Base-by-base conservation (phyloP, 1,284 basidiomycete species). In the Gomphus sp. region DNA sequence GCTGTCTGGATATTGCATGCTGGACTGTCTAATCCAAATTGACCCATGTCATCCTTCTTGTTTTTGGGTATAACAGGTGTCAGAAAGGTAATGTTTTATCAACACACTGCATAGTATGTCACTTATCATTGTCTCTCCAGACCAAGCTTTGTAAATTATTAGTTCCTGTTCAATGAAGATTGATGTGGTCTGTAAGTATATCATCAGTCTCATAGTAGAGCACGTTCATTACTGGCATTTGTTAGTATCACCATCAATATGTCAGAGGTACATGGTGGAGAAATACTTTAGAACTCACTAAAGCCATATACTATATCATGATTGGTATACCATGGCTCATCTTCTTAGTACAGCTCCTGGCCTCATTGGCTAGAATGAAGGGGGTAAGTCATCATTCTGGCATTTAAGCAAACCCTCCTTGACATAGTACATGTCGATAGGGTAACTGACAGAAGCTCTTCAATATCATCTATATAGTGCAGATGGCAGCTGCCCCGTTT, bases 281-380 rank as follows among this genome's bases (percentile, higher is more conserved):
- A 12, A 33, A 5, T 22, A 36, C 52, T 39, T 37, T 58, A n/a
- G 8, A 25, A 16, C 52, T 53, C 54, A 28, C 18, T 45, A 34
- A 25, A 18, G 41, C 52, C 43, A 41, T 8, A 59, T 60, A 34
- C 64, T 84, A 79, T 94, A 90, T 68, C 90, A 92, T 63, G 93
- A 95, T 65, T 81, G 91, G 60, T 91, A 97, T 67, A 94, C 91
- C 0, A 88, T 97, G 45, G 93, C 91, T 1, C 80, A 93, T 2
- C 75, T 97, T 18, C 91, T 97, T 55, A 94, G 93, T 61, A 90
- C 93, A 0, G 90, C 93, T 0, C 91, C 93, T 5, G 93, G 94
- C 7, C 97, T 95, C 66, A 87, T 98, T 18, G 96, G 95, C 2
- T 92, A 93, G 66, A 93, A 98, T 66, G 91, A 96, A 72, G 92